A percentile compares a stretch with the other conserved stretches of the same genome.
Evolutionary conservation across 441 rosid genomes (phyloP).

Genomic region (Gossypium gossypioides): DNA sequence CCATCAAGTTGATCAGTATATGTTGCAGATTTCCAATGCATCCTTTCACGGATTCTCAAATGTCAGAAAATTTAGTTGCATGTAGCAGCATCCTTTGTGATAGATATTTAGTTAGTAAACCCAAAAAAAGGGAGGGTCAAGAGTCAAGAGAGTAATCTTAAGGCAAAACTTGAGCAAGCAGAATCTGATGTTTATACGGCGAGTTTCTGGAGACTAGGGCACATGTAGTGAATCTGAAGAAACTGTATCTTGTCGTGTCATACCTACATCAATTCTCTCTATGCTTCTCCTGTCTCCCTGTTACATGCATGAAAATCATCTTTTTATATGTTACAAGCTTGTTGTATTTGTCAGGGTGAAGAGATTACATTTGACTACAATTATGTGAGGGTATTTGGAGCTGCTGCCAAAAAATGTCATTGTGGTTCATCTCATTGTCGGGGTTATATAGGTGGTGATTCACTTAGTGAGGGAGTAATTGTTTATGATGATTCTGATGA

Average conservation of each 20-base stretch:
- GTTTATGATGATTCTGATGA: slow-evolving; percentile 96
- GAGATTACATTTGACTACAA: slow-evolving; percentile 97
- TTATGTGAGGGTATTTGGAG: slow-evolving; percentile 93
- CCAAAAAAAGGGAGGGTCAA: background rate
- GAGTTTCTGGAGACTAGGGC: background rate
- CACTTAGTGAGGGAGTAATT: slow-evolving; percentile 56
- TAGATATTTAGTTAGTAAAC: background rate
- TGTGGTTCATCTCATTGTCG: slow-evolving; percentile 83
- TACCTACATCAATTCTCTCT: background rate
- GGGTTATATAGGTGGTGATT: slow-evolving; percentile 98
- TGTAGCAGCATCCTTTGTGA: background rate
- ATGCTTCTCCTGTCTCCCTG: background rate
- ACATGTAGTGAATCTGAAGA: background rate
- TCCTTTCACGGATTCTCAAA: background rate
- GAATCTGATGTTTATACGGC: background rate
- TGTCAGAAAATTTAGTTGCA: background rate
- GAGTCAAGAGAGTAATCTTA: background rate
- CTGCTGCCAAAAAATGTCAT: slow-evolving; percentile 93
- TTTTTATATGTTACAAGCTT: slow-evolving; percentile 6
- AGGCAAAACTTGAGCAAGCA: background rate
- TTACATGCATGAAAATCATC: slow-evolving; percentile 7
- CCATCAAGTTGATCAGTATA: background rate
- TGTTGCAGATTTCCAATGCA: background rate
- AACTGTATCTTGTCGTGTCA: background rate
- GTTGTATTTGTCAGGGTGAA: slow-evolving; percentile 50